These are phyloP conservation scores for Cytospora piceicola DNA, from an alignment of 2,329 filamentous ascomycete species.

Conservation along the genomic window DNA sequence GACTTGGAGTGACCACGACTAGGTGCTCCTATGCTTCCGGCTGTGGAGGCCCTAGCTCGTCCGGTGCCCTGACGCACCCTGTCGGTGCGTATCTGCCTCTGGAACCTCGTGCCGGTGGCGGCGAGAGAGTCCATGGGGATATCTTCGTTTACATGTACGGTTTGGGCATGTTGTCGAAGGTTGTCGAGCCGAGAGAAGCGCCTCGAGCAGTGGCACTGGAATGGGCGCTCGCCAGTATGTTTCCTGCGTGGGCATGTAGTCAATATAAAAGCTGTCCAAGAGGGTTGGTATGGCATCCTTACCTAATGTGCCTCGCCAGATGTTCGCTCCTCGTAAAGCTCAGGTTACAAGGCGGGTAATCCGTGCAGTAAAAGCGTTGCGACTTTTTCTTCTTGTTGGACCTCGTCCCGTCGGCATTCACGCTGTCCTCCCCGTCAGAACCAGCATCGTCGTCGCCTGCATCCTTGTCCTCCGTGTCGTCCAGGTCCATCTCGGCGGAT, in stretches of 20 bases:
- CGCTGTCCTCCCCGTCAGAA: conserved; percentile 66
- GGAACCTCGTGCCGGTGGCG: conserved; percentile 88
- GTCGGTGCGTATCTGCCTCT: conserved; percentile 88
- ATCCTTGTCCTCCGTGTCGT: conserved; percentile 70
- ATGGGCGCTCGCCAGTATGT: conserved; percentile 95
- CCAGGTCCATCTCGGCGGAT: conserved; percentile 76
- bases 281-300: conserved; percentile 38
- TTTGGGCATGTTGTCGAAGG: conserved; percentile 93
- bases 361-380: conserved; percentile 93
- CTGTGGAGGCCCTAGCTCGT: conserved; percentile 76
- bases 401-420: conserved; percentile 66
- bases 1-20: conserved; percentile 82
- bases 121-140: conserved; percentile 93
- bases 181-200: conserved; percentile 95
- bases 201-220: conserved; percentile 92
- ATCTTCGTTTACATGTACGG: conserved; percentile 95
- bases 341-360: conserved; percentile 89
- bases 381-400: conserved; percentile 95
- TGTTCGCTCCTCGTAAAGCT: conserved; percentile 98
- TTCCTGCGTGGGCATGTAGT: conserved; percentile 61
- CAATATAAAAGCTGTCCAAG: not conserved
- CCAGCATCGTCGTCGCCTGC: conserved; percentile 53
- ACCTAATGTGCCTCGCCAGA: conserved; percentile 91
- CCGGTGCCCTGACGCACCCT: conserved; percentile 74
- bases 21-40: conserved; percentile 71